Base-by-base conservation (phyloP, 2,329 filamentous ascomycete genomes). In the Diaporthe aspalathi region DNA sequence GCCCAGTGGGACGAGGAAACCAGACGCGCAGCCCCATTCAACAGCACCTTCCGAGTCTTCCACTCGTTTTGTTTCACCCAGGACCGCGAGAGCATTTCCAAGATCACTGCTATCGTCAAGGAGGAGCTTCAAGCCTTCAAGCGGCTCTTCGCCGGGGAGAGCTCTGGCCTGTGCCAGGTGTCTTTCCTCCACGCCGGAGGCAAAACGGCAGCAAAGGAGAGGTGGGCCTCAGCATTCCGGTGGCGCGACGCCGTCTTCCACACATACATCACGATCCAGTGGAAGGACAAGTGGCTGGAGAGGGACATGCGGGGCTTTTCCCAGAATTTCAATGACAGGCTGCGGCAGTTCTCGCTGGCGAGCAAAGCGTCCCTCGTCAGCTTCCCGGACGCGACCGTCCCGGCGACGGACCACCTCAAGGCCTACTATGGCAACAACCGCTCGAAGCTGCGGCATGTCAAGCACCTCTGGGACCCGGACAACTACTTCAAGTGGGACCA, bases 41-140 rank as follows among this genome's bases (percentile, higher is more conserved):
- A 76, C 22, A 73, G 68, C 20, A 67, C 70, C 0, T 80, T 76
- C 68, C 68, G 70, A 8, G 40, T 83, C 2, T 78, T 77, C 6
- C 75, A 77, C 6, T 80, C 80, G 1, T 91, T 91, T 74, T 82
- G 86, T 3, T 92, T 92, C 76, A 84, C 86, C 72, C 81, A 83
- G 45, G 85, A 87, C 40, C 87, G 90, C 74, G 87, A 88, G 32
- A 89, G 88, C 72, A 49, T 62, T 29, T 5, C 7, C 9, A 56
- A 57, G 8, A 68, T 68, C 20, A 68, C 67, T 5, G 45, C 52
- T 71, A 72, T 74, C 6, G 68, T 78, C 3, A 45, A 57, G 6
- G 43, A 70, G 0, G 38, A 71, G 9, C 75, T 77, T 50, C 49
- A 65, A 0, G 27, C 5, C 0, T 79, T 81, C 35, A 74, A 70